These are phyloP conservation scores for Datura wrightii DNA, from an alignment of 257 asterid genomes.

Conservation along the genomic window DNA sequence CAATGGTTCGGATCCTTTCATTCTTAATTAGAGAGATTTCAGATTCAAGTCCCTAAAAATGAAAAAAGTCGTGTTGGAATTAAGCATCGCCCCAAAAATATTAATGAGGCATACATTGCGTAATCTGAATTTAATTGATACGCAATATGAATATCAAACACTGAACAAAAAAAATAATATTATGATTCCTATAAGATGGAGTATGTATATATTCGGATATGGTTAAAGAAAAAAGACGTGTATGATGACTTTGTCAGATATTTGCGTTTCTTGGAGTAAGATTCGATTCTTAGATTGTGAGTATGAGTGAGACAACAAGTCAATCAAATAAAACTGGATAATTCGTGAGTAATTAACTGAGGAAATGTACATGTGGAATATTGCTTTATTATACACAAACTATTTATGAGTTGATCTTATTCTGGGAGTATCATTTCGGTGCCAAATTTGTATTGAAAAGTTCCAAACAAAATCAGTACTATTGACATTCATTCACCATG, in stretches of 20 bases:
- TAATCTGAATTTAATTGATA: background rate
- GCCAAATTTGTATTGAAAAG: background rate
- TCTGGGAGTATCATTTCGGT: too few species aligned
- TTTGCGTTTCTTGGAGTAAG: background rate
- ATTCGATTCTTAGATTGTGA: background rate
- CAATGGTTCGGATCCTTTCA: background rate
- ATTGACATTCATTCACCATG: too few species aligned
- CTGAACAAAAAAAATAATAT: background rate
- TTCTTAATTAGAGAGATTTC: background rate
- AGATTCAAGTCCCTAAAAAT: background rate
- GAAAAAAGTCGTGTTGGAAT: background rate
- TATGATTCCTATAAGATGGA: background rate
- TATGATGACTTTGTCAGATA: too few species aligned
- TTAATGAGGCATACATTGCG: background rate
- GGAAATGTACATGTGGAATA: conserved; percentile 5
- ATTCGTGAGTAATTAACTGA: background rate
- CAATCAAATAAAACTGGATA: background rate
- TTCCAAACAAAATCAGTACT: too few species aligned
- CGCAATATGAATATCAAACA: background rate
- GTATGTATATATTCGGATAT: conserved; percentile 2
- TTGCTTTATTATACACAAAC: background rate
- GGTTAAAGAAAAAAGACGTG: background rate
- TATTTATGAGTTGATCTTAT: too few species aligned
- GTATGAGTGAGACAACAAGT: conserved; percentile 14
- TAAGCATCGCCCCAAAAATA: background rate